These are phyloP conservation scores for Aphanomyces astaci DNA, from an alignment of 352 stramenopile genomes.

Conservation along the genomic window DNA sequence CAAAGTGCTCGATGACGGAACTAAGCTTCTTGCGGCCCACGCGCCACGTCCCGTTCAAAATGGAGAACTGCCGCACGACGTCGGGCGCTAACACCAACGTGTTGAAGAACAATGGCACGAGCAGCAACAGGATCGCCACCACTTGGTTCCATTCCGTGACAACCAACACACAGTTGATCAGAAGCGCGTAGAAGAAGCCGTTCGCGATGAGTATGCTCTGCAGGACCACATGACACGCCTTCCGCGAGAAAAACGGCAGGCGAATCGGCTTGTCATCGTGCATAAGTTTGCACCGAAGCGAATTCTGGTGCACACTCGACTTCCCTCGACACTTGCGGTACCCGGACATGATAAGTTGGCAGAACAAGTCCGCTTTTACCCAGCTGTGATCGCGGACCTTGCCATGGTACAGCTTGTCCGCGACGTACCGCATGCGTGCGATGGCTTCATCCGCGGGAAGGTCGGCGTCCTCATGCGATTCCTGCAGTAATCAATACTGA, in stretches of 20 bases:
- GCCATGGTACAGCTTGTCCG: conserved; percentile 4
- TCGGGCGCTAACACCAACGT: conserved; percentile 8
- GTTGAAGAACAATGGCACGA: conserved; percentile 13
- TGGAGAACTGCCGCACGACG: conserved; percentile 11
- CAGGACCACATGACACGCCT: conserved; percentile 53
- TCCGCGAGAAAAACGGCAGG: conserved; percentile 48
- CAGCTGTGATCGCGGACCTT: conserved; percentile 1
- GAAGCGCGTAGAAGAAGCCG: conserved; percentile 48
- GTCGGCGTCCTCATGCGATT: not conserved
- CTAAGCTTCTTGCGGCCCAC: conserved; percentile 12
- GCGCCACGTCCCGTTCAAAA: conserved; percentile 16
- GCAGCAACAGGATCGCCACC: not conserved
- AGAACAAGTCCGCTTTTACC: conserved; percentile 5
- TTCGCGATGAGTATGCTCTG: conserved; percentile 65
- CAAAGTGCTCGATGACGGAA: conserved; percentile 20
- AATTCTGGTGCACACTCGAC: not conserved
- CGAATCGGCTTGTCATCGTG: conserved; percentile 20
- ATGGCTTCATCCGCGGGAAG: conserved; percentile 3
- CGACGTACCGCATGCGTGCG: conserved; percentile 3
- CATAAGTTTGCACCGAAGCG: conserved; percentile 10
- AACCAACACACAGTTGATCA: conserved; percentile 47
- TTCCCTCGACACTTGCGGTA: conserved; percentile 5
- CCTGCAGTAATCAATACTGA: no score
- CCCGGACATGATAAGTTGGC: not conserved
- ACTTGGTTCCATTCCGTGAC: not conserved